phyloP scores from a whole-genome alignment of 2,329 filamentous ascomycete species.

The Colletotrichum musicola region DNA sequence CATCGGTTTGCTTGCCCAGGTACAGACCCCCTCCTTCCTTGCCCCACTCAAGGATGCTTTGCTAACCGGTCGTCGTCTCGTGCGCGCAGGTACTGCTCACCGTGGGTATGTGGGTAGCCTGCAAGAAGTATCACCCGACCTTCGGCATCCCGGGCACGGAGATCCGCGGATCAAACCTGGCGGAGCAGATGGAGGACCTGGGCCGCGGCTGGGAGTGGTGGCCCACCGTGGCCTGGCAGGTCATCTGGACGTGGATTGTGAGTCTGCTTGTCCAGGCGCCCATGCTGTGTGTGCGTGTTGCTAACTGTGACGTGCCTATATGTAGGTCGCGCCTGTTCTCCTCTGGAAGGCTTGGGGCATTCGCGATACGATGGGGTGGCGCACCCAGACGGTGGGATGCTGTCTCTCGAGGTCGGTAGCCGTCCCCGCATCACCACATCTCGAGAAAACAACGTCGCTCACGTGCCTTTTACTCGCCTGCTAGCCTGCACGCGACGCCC shows the following conservation, averaged over 20 bases:
- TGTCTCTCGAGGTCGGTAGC: slow-evolving; percentile 47
- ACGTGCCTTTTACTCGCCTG: background rate
- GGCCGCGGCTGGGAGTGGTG: slow-evolving; percentile 71
- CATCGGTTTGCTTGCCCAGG: slow-evolving; percentile 62
- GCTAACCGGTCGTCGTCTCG: slow-evolving; percentile 10
- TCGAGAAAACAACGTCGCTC: background rate
- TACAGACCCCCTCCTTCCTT: slow-evolving; percentile 43
- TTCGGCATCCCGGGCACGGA: slow-evolving; percentile 59
- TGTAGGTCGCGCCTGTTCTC: slow-evolving; percentile 60
- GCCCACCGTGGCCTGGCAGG: slow-evolving; percentile 67
- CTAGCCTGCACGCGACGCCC: slow-evolving; percentile 66
- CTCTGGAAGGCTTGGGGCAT: slow-evolving; percentile 66
- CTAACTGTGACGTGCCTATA: slow-evolving; percentile 5
- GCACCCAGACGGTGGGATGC: slow-evolving; percentile 63
- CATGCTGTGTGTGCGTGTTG: background rate
- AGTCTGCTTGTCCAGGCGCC: slow-evolving; percentile 19
- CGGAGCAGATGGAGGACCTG: slow-evolving; percentile 57
- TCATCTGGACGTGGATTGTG: slow-evolving; percentile 65
- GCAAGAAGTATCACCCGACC: slow-evolving; percentile 68
- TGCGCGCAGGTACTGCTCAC: slow-evolving; percentile 62
- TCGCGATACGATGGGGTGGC: slow-evolving; percentile 69
- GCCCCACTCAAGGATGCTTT: too few species aligned
- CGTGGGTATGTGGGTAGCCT: slow-evolving; percentile 67
- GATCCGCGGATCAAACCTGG: slow-evolving; percentile 47
- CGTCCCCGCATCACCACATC: background rate